Conservation (phyloP, 352 stramenopile genomes). For the Phytophthora pluvialis region DNA sequence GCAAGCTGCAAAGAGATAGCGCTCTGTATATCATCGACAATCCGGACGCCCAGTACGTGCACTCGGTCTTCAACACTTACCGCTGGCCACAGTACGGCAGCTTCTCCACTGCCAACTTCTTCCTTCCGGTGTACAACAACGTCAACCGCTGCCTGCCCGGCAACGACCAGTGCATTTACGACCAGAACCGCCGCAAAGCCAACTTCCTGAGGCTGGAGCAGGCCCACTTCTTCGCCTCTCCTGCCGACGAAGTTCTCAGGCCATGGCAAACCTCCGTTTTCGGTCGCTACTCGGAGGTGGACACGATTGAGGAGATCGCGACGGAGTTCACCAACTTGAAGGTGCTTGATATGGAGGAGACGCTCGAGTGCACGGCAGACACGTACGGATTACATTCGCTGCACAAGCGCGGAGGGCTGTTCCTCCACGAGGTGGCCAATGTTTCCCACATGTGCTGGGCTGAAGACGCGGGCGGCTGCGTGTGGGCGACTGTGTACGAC, state of each 20-base stretch:
- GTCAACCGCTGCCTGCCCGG: conserved; percentile 10
- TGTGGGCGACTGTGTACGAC: conserved; percentile 42
- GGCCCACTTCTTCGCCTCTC: conserved; percentile 49
- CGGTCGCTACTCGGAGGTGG: conserved; percentile 44
- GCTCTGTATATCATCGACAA: conserved; percentile 34
- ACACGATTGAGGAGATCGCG: conserved; percentile 33
- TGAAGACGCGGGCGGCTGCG: conserved; percentile 31
- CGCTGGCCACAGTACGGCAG: conserved; percentile 30
- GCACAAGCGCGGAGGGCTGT: conserved; percentile 32
- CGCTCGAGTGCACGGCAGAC: conserved; percentile 36
- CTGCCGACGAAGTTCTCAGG: conserved; percentile 35
- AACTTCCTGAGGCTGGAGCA: conserved; percentile 47
- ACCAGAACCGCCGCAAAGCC: conserved; percentile 33
- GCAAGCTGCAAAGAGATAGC: conserved; percentile 47
- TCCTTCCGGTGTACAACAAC: conserved; percentile 43
- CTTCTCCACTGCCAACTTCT: conserved; percentile 35
- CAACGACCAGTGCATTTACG: conserved; percentile 10
- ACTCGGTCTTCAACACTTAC: conserved; percentile 42
- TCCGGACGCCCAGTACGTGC: conserved; percentile 32
- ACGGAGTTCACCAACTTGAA: conserved; percentile 37
- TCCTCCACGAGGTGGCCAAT: conserved; percentile 29
- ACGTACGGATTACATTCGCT: conserved; percentile 41
- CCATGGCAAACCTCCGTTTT: conserved; percentile 49
- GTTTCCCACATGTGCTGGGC: conserved; percentile 43
- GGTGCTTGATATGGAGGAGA: conserved; percentile 38